Evolutionary conservation across 2,329 filamentous ascomycete genomes (phyloP), one percentile per base, ranked within the genome.

Genomic region (Thielaviopsis cerberus): DNA sequence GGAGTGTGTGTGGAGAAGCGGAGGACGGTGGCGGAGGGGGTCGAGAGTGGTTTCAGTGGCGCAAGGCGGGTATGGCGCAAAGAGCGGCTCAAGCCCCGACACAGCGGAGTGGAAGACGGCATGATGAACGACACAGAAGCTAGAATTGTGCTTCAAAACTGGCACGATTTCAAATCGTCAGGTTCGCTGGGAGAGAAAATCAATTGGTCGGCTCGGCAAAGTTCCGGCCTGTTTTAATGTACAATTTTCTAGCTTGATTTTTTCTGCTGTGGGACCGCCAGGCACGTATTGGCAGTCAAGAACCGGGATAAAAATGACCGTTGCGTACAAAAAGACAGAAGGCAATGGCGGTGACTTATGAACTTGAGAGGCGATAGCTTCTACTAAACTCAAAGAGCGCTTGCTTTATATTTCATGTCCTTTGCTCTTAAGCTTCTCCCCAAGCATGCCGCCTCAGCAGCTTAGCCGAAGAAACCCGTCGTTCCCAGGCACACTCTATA

Each of bases 61-160:
- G 48, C 55, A 20, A 57, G 27, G 52, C 22, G 58, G 25, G 37
- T 4, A 65, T 59, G 55, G 51, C 69, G 67, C 51, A 67, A 67
- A 64, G 67, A 66, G 64, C 67, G 70, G 64, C 69, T 70, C 55
- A 72, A 66, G 64, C 68, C 72, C 62, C 70, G 67, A 59, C 69
- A 67, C 59, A 72, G 65, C 20, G 71, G 70, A 62, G 68, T 64
- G 51, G 67, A 64, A 58, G 69, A 67, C 58, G 69, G 66, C 69
- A 71, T 72, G 62, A 54, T 65, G 60, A 15, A 27, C 6, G 41
- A 13, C n/a, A 20, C n/a, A 13, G 30, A 45, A 17, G 27, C 10
- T 51, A 24, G 4, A 25, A 6, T 30, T n/a, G n/a, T n/a, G n/a
- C n/a, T n/a, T n/a, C n/a, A n/a, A n/a, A n/a, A n/a, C n/a, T n/a